phyloP scores from a whole-genome alignment of 2,329 filamentous ascomycete species.

The Fusarium sp. region DNA sequence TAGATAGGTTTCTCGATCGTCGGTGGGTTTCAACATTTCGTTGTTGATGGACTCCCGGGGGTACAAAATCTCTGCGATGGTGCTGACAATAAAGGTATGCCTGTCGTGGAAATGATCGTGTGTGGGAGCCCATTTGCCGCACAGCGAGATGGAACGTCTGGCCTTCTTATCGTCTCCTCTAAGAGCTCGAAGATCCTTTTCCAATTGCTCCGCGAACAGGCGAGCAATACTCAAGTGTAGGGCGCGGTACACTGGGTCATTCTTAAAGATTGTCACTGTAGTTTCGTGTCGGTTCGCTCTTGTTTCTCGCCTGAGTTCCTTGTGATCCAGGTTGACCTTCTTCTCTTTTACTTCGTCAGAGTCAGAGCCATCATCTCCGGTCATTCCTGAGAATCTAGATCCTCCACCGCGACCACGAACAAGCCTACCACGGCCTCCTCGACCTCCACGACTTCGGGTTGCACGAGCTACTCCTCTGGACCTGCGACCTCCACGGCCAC shows the following conservation, averaged over 20 bases:
- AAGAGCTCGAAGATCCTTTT: slow-evolving; percentile 60
- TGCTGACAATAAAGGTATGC: slow-evolving; percentile 68
- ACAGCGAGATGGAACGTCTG: slow-evolving; percentile 64
- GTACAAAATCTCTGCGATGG: slow-evolving; percentile 69
- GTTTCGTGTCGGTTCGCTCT: slow-evolving; percentile 57
- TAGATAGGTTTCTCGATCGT: slow-evolving; percentile 64
- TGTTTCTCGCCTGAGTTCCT: slow-evolving; percentile 48
- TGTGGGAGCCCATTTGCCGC: slow-evolving; percentile 72
- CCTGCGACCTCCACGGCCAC: slow-evolving; percentile 12
- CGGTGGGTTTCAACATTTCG: slow-evolving; percentile 48
- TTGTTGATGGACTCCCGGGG: slow-evolving; percentile 52
- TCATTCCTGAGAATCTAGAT: background rate
- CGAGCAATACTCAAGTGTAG: slow-evolving; percentile 67
- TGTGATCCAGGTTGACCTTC: slow-evolving; percentile 13
- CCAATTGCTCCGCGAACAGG: slow-evolving; percentile 69
- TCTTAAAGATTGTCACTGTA: slow-evolving; percentile 58
- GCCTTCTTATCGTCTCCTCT: slow-evolving; percentile 55
- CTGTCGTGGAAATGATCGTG: slow-evolving; percentile 68
- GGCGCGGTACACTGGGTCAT: slow-evolving; percentile 62
- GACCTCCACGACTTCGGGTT: background rate
- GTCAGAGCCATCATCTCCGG: background rate
- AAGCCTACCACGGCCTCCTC: background rate
- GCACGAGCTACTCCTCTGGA: background rate
- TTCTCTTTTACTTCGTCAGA: background rate
- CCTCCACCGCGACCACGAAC: background rate